A percentile compares a stretch with the other conserved stretches of the same genome.
Evolutionary conservation across 495 filamentous ascomycete species (phyloP).

Genomic region (Neurospora sp.): DNA sequence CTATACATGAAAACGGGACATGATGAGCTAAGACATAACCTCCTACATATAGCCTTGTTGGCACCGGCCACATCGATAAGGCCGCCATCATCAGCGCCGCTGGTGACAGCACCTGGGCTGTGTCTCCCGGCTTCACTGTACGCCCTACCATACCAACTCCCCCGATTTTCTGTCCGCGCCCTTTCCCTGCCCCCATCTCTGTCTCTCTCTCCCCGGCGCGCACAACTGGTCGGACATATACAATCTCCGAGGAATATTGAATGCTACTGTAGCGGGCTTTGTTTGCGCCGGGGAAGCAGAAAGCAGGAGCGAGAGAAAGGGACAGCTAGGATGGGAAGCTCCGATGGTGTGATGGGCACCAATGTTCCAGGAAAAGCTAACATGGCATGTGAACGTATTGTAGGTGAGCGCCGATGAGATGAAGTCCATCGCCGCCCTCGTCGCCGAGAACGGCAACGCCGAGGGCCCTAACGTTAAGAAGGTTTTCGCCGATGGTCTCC

Average conservation of each 20-base stretch:
- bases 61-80: constrained; percentile 72
- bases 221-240: not conserved
- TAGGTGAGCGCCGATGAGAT: constrained; percentile 54
- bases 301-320: not conserved
- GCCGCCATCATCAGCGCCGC: constrained; percentile 76
- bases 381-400: not conserved
- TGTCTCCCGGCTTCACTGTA: constrained; percentile 62
- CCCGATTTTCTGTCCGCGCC: not conserved
- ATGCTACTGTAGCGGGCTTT: not conserved
- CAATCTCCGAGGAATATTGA: not conserved
- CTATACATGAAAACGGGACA: not conserved
- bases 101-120: constrained; percentile 77
- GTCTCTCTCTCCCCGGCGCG: not conserved
- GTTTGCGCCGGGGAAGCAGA: not conserved
- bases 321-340: not conserved
- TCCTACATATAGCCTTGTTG: constrained; percentile 56
- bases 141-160: constrained; percentile 16
- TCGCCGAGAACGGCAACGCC: constrained; percentile 16
- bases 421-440: constrained; percentile 39
- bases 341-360: not conserved
- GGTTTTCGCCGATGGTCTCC: constrained; percentile 49
- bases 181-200: not conserved
- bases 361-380: not conserved
- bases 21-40: not conserved
- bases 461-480: constrained; percentile 36